phyloP scores from a whole-genome alignment of 1,284 basidiomycete species.

The Rhizopogon parksii region DNA sequence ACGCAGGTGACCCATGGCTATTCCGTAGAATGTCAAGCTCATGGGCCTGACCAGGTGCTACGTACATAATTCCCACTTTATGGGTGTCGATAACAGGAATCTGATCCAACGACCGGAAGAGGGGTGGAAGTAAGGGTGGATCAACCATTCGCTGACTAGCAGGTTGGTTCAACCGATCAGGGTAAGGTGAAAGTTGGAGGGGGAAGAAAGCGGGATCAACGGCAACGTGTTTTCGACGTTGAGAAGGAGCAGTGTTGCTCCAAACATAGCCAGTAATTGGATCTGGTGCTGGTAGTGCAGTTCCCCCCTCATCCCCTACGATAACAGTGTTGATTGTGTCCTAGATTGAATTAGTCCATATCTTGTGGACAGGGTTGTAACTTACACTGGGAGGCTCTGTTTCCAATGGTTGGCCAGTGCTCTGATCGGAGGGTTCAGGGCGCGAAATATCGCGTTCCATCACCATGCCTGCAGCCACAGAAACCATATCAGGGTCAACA shows the following conservation, averaged over 20 bases:
- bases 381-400: neutral
- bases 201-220: conserved; percentile 87
- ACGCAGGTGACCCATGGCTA: conserved; percentile 89
- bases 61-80: conserved; percentile 95
- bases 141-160: conserved; percentile 50
- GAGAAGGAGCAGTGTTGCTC: conserved; percentile 78
- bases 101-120: conserved; percentile 72
- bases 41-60: conserved; percentile 82
- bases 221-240: conserved; percentile 76
- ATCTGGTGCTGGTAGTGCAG: conserved; percentile 42
- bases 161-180: conserved; percentile 34
- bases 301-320: conserved; percentile 5
- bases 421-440: conserved; percentile 23
- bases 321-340: conserved; percentile 3
- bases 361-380: neutral
- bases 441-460: conserved; percentile 53
- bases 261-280: conserved; percentile 78
- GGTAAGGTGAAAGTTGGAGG: conserved; percentile 82
- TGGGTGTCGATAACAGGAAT: conserved; percentile 97
- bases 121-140: conserved; percentile 41
- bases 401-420: conserved; percentile 3
- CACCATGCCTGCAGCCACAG: conserved; percentile 66
- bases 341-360: neutral
- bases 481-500: conserved; percentile 69
- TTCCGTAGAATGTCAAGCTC: conserved; percentile 90